Base-by-base conservation (phyloP, 176 grass and related monocot species). In the Aegilops tauschii region DNA sequence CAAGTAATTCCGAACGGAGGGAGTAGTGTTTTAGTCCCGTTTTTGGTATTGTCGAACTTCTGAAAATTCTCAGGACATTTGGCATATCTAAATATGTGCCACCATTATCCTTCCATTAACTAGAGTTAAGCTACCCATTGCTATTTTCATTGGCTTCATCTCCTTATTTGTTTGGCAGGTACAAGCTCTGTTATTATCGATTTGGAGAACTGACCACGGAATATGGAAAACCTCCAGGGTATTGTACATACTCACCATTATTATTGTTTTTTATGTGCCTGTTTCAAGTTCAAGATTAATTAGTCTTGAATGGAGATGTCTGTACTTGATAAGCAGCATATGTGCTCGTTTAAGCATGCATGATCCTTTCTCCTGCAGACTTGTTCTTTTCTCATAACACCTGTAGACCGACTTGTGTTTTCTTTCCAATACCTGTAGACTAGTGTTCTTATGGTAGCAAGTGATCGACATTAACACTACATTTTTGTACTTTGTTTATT, bases 191-290 rank as follows among this genome's bases (percentile, higher is more conserved):
- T 50, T 99, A 99, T 86, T 99, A 99, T 77, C 89, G 94, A 45
- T 99, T 99, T 83, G 97, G 97, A 72, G 97, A 99, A 85, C 65
- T 96, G 74, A 99, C 92, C 9, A 99, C 97, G 1, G 97, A 99
- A 73, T 94, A 96, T 83, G 94, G 93, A 87, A 99, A 96, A 52
- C 97, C 97, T 77, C 73, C 92, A 79, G 97, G 97, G 97, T 99
- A 93, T 86, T 76, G 23, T 21, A 64, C 62, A 90, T 81, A 7
- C 83, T 89, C 77, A 30, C 44, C 44, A 47, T 47, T 13, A 47
- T 47, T 61, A 9, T 36, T 73, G 52, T 20, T 64, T 77, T 86
- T 80, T 8, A 6, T 81, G 52, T 83, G 56, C 75, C 16, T 85
- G 35, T 92, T 87, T 14, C 28, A 44, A 87, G 63, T 77, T 68